A percentile compares a stretch with the other conserved stretches of the same genome.
These are phyloP conservation scores for Aspergillus calidoustus DNA, from an alignment of 2,329 filamentous ascomycete species.

Conservation along the genomic window DNA sequence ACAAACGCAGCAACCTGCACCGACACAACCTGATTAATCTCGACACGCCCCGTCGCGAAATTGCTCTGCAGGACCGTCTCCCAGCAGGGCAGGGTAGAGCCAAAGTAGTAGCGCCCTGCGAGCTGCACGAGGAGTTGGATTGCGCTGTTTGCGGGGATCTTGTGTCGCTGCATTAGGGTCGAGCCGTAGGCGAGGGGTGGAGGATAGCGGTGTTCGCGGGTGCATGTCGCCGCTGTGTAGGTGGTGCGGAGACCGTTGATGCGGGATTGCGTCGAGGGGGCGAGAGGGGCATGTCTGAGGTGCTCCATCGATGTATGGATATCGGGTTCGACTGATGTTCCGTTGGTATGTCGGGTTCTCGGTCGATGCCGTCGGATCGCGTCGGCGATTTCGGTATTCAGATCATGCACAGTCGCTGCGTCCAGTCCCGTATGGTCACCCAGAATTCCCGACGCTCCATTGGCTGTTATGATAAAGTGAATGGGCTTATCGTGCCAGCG, in stretches of 20 bases:
- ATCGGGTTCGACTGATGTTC: background rate
- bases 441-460: background rate
- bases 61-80: slow-evolving; percentile 7
- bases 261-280: background rate
- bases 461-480: background rate
- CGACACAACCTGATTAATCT: slow-evolving; percentile 11
- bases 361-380: background rate
- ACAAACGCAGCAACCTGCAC: slow-evolving; percentile 2
- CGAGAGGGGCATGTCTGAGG: background rate
- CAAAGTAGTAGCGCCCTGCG: background rate
- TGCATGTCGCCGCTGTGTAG: background rate
- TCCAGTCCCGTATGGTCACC: slow-evolving; percentile 1
- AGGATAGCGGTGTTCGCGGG: background rate
- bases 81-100: slow-evolving; percentile 7
- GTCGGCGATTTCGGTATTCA: background rate
- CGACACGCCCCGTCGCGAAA: slow-evolving; percentile 2
- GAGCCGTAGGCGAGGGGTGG: slow-evolving; percentile 1
- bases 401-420: background rate
- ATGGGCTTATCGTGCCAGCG: slow-evolving; percentile 12
- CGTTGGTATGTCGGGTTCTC: background rate
- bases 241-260: background rate
- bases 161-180: background rate
- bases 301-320: background rate
- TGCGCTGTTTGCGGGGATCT: background rate
- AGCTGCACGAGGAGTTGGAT: slow-evolving; percentile 6